phyloP scores from a whole-genome alignment of 768 basidiomycete species.

The Xerocomellus chrysenteron region DNA sequence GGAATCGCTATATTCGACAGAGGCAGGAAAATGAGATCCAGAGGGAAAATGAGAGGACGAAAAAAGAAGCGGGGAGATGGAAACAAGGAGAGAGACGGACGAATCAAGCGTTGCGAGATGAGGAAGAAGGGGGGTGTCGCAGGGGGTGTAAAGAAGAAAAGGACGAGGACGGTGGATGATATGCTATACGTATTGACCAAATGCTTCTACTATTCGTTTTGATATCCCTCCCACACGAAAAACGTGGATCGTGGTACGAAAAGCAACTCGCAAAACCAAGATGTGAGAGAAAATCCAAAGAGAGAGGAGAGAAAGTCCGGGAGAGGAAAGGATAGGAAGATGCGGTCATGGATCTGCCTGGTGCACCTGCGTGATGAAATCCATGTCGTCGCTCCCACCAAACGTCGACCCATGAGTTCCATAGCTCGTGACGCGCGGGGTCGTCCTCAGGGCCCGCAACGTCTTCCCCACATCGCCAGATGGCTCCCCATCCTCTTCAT shows the following conservation, averaged over 20 bases:
- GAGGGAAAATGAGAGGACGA: not conserved
- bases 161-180: not conserved
- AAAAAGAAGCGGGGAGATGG: not conserved
- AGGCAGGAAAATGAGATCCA: not conserved
- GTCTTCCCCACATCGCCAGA: slow-evolving; percentile 16
- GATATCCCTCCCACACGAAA: slow-evolving; percentile 10
- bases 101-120: not conserved
- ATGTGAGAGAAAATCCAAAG: not conserved
- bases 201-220: slow-evolving; percentile 3
- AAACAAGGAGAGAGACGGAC: not conserved
- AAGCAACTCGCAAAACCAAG: slow-evolving; percentile 14
- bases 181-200: slow-evolving; percentile 14
- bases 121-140: slow-evolving; percentile 13
- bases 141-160: not conserved
- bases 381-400: slow-evolving; percentile 26
- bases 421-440: slow-evolving; percentile 5
- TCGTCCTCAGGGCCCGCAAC: slow-evolving; percentile 10
- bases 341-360: slow-evolving; percentile 10
- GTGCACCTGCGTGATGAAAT: slow-evolving; percentile 17
- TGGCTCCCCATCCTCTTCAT: not conserved
- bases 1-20: slow-evolving; percentile 10
- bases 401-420: slow-evolving; percentile 25
- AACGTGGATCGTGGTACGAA: not conserved
- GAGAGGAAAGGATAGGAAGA: not conserved
- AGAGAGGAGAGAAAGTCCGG: no score